Conservation (phyloP, 2,329 filamentous ascomycete species). For the Ceratocystis harringtonii region DNA sequence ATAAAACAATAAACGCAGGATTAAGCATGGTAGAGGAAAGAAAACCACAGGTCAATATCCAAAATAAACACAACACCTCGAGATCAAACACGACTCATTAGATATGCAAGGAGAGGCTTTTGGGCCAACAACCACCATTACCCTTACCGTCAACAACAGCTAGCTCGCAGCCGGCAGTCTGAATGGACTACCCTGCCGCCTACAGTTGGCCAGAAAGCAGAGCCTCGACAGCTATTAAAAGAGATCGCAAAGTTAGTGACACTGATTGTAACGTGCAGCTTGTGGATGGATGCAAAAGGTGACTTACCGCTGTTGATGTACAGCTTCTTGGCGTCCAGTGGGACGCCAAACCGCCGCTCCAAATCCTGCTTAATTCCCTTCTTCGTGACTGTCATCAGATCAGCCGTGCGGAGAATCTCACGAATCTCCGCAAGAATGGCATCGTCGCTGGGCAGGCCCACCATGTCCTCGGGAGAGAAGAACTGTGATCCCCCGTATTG, state of each 20-base stretch:
- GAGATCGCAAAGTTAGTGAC: not conserved
- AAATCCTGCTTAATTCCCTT: constrained; percentile 93
- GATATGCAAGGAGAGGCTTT: constrained; percentile 3
- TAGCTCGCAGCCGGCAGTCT: not conserved
- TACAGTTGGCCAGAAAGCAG: constrained; percentile 63
- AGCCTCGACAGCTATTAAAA: constrained; percentile 50
- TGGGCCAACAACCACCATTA: not conserved
- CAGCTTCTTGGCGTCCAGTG: constrained; percentile 71
- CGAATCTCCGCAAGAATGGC: constrained; percentile 84
- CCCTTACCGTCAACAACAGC: not conserved
- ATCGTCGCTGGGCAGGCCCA: constrained; percentile 72
- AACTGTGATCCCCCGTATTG: constrained; percentile 46
- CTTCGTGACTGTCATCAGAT: constrained; percentile 97
- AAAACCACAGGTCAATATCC: not conserved
- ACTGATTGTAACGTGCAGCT: not conserved
- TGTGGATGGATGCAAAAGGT: not conserved
- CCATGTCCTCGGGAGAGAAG: constrained; percentile 51
- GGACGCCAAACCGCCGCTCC: constrained; percentile 76
- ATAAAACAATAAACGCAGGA: constrained; percentile 4
- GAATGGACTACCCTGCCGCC: constrained; percentile 14
- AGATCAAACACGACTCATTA: constrained; percentile 9
- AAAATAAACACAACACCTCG: not conserved
- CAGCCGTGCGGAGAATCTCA: constrained; percentile 78
- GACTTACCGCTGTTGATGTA: constrained; percentile 86
- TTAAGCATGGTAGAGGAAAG: not conserved